Percentiles rank a stretch among this genome's conserved stretches.
Evolutionary conservation across 257 asterid genomes (phyloP).

Genomic region (Solanum rostratum): DNA sequence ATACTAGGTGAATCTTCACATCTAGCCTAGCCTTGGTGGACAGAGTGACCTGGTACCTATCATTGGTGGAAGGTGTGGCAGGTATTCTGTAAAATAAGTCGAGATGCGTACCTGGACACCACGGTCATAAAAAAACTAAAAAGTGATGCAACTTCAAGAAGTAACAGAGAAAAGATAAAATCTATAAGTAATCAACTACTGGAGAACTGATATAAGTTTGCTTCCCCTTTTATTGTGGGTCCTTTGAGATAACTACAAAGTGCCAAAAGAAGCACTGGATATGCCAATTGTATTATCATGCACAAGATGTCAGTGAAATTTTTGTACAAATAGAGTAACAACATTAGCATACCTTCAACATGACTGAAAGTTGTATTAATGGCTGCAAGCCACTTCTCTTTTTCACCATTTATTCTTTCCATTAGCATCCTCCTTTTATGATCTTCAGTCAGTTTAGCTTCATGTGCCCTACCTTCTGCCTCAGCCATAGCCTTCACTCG

Average conservation of each 20-base stretch:
- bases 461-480: conserved; percentile 94
- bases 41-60: no score
- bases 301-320: background rate
- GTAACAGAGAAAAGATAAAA: background rate
- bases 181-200: background rate
- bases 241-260: background rate
- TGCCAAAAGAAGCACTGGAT: background rate
- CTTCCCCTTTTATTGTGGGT: background rate
- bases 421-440: conserved; percentile 81
- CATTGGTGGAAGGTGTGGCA: no score
- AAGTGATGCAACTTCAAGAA: background rate
- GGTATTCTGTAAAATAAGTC: no score
- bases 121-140: no score
- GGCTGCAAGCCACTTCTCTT: conserved; percentile 99
- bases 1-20: no score
- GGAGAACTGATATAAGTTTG: background rate
- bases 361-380: conserved; percentile 88
- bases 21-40: no score
- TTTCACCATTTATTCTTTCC: conserved; percentile 76
- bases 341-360: conserved; percentile 59
- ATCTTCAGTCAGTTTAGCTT: conserved; percentile 86
- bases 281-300: background rate
- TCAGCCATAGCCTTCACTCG: conserved; percentile 87
- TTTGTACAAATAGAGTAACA: background rate
- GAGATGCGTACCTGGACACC: no score